These are phyloP conservation scores for Diutina catenulata DNA, from an alignment of 1,139 yeast genomes.

Conservation along the genomic window DNA sequence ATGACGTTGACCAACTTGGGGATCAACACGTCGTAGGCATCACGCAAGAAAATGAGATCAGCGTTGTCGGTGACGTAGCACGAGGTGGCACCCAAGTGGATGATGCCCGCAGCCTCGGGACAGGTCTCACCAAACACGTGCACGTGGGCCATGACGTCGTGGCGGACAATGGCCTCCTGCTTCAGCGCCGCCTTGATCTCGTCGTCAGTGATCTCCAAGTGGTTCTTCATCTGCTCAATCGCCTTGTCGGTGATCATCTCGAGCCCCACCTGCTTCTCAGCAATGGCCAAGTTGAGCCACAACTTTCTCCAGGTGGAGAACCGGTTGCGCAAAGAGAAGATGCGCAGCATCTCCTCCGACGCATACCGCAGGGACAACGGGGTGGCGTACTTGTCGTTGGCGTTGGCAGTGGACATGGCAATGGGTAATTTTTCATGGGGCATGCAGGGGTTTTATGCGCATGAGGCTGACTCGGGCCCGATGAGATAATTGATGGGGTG, in stretches of 20 bases:
- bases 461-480: conserved; percentile 4
- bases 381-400: conserved; percentile 68
- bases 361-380: conserved; percentile 97
- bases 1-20: conserved; percentile 95
- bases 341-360: conserved; percentile 88
- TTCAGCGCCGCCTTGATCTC: conserved; percentile 81
- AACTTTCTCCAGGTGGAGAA: conserved; percentile 97
- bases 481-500: conserved; percentile 2
- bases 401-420: conserved; percentile 2
- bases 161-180: conserved; percentile 97
- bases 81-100: conserved; percentile 96
- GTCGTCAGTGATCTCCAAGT: conserved; percentile 79
- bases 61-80: conserved; percentile 98
- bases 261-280: conserved; percentile 86
- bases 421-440: not conserved
- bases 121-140: conserved; percentile 88
- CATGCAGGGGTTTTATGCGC: not conserved
- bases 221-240: conserved; percentile 67
- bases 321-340: conserved; percentile 88
- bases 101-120: conserved; percentile 96
- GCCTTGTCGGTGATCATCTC: conserved; percentile 83
- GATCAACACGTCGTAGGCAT: conserved; percentile 84
- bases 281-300: conserved; percentile 93
- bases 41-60: conserved; percentile 89
- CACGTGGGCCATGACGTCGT: conserved; percentile 99